Base-by-base conservation (phyloP, 1,284 basidiomycete species). In the Thecaphora thlaspeos region DNA sequence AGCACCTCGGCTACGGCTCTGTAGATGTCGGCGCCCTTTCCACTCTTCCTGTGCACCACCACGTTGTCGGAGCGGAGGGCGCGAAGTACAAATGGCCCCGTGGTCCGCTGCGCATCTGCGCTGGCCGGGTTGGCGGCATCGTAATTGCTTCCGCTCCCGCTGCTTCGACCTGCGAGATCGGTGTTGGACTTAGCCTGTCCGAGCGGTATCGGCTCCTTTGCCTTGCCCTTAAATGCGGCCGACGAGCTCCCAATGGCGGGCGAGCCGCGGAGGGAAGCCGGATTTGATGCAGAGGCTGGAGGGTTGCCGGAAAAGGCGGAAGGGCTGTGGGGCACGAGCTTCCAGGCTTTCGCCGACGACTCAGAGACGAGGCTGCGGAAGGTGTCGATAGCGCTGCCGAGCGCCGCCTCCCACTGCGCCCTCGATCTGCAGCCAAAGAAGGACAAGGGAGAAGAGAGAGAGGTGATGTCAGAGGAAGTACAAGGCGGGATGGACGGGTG, bases 1-100 rank as follows among this genome's bases (percentile, higher is more conserved):
- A 87, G 81, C 1, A 93, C 82, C 66, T 95, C 91, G 22, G 90
- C 82, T 10, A 90, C 84, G 15, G 90, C 87, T 45, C 93, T 82
- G 73, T 89, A 90, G 39, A 95, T 85, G 58, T 92, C 89, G 8
- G 88, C 86, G 2, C 82, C 80, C 74, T 80, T 80, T 17, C 72
- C 73, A 37, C 69, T 75, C 26, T 80, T 71, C 32, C 80, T 71
- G 63, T 81, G 80, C 24, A 83, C 77, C 17, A 67, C 66, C 4
- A 83, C 79, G 38, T 80, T 71, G n/a, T 65, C 67, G 7, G 79
- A 67, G 73, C 54, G 30, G 80, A 71, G 24, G 43, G 47, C n/a
- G 48, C 58, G 3, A 61, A 36, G 19, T 37, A 41, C 28, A 68
- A 62, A 5, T 48, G 52, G 42, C 51, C 45, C 18, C 41, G 51